Evolutionary conservation across 2,329 filamentous ascomycete genomes (phyloP).

Genomic region (Dactylonectria estremocensis): DNA sequence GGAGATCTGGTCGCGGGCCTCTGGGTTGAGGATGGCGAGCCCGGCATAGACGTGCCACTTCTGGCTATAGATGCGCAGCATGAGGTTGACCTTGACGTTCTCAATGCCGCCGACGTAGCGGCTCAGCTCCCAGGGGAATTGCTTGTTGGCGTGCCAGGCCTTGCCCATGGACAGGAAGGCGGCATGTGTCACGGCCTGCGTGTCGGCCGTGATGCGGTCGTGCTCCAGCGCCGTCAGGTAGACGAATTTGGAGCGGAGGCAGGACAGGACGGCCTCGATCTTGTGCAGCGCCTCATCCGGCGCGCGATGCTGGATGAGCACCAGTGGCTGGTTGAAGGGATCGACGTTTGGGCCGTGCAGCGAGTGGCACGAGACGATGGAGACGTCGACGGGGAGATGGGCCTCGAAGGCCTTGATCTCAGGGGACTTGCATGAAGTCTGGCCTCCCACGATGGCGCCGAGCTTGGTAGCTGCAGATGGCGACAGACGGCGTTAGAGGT

Average conservation of each 20-base stretch:
- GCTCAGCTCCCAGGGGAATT: constrained; percentile 97
- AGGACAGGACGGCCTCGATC: constrained; percentile 85
- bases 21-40: constrained; percentile 95
- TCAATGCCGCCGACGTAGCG: constrained; percentile 98
- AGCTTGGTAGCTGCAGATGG: constrained; percentile 84
- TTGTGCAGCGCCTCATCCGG: constrained; percentile 82
- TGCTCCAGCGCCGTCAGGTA: constrained; percentile 90
- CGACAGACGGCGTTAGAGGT: constrained; percentile 19
- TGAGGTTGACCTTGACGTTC: constrained; percentile 99
- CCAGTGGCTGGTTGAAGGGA: constrained; percentile 89
- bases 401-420: constrained; percentile 95
- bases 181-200: constrained; percentile 97
- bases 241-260: constrained; percentile 88
- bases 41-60: constrained; percentile 99
- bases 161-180: constrained; percentile 98
- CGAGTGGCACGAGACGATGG: constrained; percentile 96
- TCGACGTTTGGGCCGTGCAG: constrained; percentile 95
- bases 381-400: constrained; percentile 88
- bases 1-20: constrained; percentile 90
- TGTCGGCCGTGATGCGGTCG: constrained; percentile 98
- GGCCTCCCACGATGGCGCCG: constrained; percentile 94
- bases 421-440: constrained; percentile 98
- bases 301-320: constrained; percentile 93
- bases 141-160: constrained; percentile 93
- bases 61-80: constrained; percentile 95